Conservation (phyloP, 306 rosid species). For the Alnus rubra region DNA sequence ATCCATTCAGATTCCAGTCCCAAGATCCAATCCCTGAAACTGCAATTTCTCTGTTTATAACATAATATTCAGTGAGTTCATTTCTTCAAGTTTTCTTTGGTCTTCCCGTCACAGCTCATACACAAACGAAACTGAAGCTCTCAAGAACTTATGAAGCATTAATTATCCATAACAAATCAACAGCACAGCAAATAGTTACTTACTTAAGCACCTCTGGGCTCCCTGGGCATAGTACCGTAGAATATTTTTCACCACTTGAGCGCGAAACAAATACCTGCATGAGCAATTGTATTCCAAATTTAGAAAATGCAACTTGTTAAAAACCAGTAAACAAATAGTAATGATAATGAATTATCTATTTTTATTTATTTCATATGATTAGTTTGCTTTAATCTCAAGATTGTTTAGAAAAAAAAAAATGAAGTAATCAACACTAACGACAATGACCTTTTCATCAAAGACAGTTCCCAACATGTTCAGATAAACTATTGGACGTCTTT, state of each 20-base stretch:
- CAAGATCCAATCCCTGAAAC: constrained; percentile 78
- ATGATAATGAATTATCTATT: background rate
- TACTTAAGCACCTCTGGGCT: constrained; percentile 62
- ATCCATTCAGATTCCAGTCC: constrained; percentile 93
- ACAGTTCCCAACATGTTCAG: background rate
- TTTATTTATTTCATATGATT: background rate
- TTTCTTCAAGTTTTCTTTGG: background rate
- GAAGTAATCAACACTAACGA: background rate
- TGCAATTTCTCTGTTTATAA: constrained; percentile 58
- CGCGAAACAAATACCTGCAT: constrained; percentile 84
- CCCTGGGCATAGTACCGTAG: constrained; percentile 66
- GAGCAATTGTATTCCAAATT: constrained; percentile 17
- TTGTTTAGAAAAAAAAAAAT: background rate
- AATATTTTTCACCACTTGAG: constrained; percentile 66
- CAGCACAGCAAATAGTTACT: constrained; percentile 24
- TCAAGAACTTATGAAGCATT: constrained; percentile 13
- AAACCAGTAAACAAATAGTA: background rate
- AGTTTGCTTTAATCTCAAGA: background rate
- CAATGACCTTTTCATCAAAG: background rate
- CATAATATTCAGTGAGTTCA: constrained; percentile 23
- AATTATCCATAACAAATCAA: constrained; percentile 21
- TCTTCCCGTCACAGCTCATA: constrained; percentile 26
- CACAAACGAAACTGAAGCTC: constrained; percentile 3
- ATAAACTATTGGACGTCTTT: background rate
- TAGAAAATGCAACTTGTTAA: background rate